Conservation (phyloP, 164 flowering plant species). For the Protea cynaroides region DNA sequence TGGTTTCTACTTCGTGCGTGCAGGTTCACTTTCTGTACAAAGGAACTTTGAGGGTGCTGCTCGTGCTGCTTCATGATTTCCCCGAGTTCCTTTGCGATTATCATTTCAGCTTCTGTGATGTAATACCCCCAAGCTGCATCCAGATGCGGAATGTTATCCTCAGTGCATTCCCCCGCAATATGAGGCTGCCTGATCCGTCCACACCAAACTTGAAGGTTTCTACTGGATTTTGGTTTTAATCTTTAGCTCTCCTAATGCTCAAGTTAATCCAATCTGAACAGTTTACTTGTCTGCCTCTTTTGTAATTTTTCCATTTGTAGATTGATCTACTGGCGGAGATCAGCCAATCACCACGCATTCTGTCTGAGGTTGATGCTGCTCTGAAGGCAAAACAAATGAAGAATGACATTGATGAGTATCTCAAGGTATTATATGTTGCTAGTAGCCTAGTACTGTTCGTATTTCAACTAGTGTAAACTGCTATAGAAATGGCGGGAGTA, state of each 20-base stretch:
- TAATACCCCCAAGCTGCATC: constrained; percentile 95
- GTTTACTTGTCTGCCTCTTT: not conserved
- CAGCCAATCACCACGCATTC: constrained; percentile 69
- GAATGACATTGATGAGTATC: constrained; percentile 84
- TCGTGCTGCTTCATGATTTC: constrained; percentile 95
- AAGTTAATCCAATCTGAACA: not conserved
- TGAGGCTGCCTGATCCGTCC: constrained; percentile 98
- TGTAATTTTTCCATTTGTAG: constrained; percentile 29
- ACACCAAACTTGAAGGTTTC: constrained; percentile 92
- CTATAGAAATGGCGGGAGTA: no score
- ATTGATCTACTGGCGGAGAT: constrained; percentile 92
- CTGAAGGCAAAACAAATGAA: constrained; percentile 84
- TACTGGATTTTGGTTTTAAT: not conserved
- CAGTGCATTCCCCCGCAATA: constrained; percentile 96
- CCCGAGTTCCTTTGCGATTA: constrained; percentile 97
- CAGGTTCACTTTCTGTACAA: constrained; percentile 87
- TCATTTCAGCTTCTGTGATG: constrained; percentile 98
- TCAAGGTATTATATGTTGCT: constrained; percentile 60
- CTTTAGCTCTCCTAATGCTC: not conserved
- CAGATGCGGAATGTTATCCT: constrained; percentile 98
- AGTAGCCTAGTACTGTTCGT: not conserved
- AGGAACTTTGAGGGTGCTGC: constrained; percentile 87
- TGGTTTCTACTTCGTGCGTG: constrained; percentile 2
- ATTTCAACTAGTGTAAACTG: no score
- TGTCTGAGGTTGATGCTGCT: constrained; percentile 91